A percentile compares a stretch with the other conserved stretches of the same genome.
Evolutionary conservation across 371 early-diverging fungal species (phyloP).

Genomic region (Rhizomucor pusillus): DNA sequence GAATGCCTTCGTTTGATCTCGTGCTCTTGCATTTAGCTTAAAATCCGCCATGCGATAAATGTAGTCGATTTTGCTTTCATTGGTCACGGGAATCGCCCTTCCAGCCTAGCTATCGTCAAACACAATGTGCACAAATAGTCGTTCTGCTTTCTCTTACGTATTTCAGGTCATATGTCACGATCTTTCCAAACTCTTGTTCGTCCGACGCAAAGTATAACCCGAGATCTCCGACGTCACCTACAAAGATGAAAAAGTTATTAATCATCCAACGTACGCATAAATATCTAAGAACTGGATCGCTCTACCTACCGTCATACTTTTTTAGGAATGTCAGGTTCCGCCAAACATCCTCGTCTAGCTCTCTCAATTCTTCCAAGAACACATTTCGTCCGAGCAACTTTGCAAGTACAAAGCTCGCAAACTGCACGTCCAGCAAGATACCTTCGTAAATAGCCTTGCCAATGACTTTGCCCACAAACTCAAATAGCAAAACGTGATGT

Average conservation of each 20-base stretch:
- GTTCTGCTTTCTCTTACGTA: constrained; percentile 32
- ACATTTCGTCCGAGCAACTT: constrained; percentile 76
- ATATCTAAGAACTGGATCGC: constrained; percentile 17
- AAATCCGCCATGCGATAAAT: constrained; percentile 81
- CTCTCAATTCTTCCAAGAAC: constrained; percentile 79
- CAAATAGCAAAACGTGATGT: constrained; percentile 60
- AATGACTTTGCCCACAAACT: constrained; percentile 83
- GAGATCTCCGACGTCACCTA: constrained; percentile 61
- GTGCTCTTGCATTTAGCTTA: constrained; percentile 70
- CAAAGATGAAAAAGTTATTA: constrained; percentile 24
- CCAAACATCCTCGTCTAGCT: constrained; percentile 80
- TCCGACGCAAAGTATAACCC: constrained; percentile 69
- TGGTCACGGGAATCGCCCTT: constrained; percentile 65
- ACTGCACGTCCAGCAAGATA: constrained; percentile 81
- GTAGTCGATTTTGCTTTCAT: constrained; percentile 76
- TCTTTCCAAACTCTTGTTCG: constrained; percentile 54
- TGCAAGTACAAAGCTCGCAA: constrained; percentile 84
- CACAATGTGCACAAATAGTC: too few species aligned
- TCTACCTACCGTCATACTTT: constrained; percentile 61
- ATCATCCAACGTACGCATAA: constrained; percentile 47
- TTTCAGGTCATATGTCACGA: constrained; percentile 46
- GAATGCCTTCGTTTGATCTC: constrained; percentile 81
- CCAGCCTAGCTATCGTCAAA: constrained; percentile 55
- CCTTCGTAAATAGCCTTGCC: constrained; percentile 93
- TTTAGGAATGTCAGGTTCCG: constrained; percentile 78